Conservation (phyloP, 495 filamentous ascomycete genomes). For the Talaromyces thailandensis region DNA sequence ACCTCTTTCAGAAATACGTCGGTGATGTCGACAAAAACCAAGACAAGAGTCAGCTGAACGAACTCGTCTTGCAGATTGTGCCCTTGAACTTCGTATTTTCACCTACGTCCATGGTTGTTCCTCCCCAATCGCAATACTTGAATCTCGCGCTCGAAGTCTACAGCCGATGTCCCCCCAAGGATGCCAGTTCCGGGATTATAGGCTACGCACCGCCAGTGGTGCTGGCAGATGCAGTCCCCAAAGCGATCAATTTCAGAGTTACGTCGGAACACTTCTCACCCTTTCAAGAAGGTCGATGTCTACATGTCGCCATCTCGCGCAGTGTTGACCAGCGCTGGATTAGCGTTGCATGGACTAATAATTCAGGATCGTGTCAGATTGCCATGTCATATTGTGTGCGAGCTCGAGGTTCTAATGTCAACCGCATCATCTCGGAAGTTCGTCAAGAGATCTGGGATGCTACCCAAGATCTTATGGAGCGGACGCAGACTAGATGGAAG, state of each 20-base stretch:
- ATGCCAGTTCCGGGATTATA: slow-evolving; percentile 23
- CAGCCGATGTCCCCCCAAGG: slow-evolving; percentile 62
- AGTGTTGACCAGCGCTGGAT: slow-evolving; percentile 82
- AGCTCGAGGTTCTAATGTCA: slow-evolving; percentile 46
- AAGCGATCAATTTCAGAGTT: slow-evolving; percentile 71
- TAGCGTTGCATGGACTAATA: slow-evolving; percentile 88
- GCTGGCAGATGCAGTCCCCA: slow-evolving; percentile 64
- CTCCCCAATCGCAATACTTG: slow-evolving; percentile 54
- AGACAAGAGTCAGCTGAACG: slow-evolving; percentile 45
- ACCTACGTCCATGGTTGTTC: slow-evolving; percentile 54
- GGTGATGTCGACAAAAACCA: slow-evolving; percentile 38
- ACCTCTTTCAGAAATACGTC: slow-evolving; percentile 62
- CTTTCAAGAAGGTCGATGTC: slow-evolving; percentile 70
- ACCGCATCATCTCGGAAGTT: slow-evolving; percentile 52
- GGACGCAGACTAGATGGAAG: slow-evolving; percentile 67
- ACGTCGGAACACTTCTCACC: slow-evolving; percentile 46
- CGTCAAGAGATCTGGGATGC: slow-evolving; percentile 78
- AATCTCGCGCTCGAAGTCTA: slow-evolving; percentile 79
- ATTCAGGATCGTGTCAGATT: slow-evolving; percentile 64
- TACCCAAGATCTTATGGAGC: slow-evolving; percentile 66
- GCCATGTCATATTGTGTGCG: slow-evolving; percentile 73
- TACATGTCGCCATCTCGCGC: slow-evolving; percentile 81
- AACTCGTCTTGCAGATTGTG: slow-evolving; percentile 77
- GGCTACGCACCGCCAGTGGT: slow-evolving; percentile 61
- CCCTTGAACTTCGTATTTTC: slow-evolving; percentile 64